Percentiles rank a stretch among this genome's conserved stretches.
Conservation (phyloP, 306 rosid species). For the Albizia julibrissin region DNA sequence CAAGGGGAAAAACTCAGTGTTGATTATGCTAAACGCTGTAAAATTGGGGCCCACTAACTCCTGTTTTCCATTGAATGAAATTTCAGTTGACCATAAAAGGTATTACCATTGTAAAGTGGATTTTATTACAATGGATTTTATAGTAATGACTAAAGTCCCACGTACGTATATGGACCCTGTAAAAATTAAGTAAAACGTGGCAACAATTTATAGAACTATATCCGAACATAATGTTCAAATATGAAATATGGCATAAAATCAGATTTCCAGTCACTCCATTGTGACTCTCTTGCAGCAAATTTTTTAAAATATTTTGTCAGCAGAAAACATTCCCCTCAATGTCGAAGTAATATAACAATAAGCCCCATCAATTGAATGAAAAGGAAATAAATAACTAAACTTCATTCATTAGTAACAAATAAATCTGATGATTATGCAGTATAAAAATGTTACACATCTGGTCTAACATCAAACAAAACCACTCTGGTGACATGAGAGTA, state of each 20-base stretch:
- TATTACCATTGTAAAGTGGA: no score
- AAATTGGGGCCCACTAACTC: no score
- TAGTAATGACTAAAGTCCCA: no score
- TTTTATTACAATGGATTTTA: no score
- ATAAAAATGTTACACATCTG: background rate
- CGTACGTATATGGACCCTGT: background rate
- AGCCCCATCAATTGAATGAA: background rate
- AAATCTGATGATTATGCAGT: background rate
- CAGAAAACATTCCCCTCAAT: background rate
- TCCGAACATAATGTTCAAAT: background rate
- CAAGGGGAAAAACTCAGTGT: no score
- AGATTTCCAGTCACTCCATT: background rate
- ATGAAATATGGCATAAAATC: background rate
- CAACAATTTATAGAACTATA: background rate
- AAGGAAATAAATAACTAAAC: background rate
- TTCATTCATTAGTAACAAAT: background rate
- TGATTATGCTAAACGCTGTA: no score
- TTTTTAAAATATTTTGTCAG: background rate
- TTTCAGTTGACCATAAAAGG: no score
- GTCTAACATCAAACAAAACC: background rate
- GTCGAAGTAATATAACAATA: background rate
- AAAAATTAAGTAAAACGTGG: background rate
- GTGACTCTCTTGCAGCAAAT: background rate
- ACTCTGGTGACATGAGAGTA: background rate
- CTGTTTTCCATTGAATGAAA: no score